Evolutionary conservation across 2,329 filamentous ascomycete genomes (phyloP).

Genomic region (Podosphaera leucotricha): DNA sequence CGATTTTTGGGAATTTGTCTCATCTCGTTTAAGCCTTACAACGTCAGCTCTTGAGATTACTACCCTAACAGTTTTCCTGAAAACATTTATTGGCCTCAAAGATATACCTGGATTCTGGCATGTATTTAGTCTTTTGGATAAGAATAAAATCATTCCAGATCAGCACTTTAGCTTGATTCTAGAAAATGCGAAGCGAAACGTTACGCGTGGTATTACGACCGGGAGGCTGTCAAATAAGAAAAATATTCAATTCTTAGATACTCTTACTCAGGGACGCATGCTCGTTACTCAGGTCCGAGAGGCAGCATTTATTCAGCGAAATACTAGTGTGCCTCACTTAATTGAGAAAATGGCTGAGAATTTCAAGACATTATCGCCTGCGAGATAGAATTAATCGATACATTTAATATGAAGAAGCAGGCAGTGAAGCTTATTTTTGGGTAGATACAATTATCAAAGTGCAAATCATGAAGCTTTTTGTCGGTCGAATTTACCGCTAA

Average conservation of each 20-base stretch:
- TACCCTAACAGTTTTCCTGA: slow-evolving; percentile 12
- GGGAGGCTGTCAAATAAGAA: not conserved
- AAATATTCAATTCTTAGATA: not conserved
- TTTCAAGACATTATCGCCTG: not conserved
- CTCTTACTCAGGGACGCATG: not conserved
- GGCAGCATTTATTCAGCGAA: not conserved
- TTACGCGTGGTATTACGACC: not conserved
- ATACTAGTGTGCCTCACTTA: not conserved
- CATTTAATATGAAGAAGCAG: not conserved
- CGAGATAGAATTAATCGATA: not conserved
- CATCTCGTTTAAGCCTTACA: slow-evolving; percentile 4
- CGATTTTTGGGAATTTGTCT: slow-evolving; percentile 12
- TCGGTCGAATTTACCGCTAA: too few species aligned
- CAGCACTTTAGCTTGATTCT: slow-evolving; percentile 5
- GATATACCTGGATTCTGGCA: slow-evolving; percentile 11
- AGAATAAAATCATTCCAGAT: slow-evolving; percentile 11
- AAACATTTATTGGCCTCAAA: slow-evolving; percentile 9
- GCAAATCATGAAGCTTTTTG: too few species aligned
- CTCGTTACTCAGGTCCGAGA: not conserved
- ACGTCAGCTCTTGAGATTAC: slow-evolving; percentile 5
- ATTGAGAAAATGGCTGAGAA: not conserved
- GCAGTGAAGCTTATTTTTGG: too few species aligned
- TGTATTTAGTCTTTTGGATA: slow-evolving; percentile 8
- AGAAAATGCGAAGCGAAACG: slow-evolving; percentile 5
- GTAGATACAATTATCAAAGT: too few species aligned